phyloP scores from a whole-genome alignment of 441 rosid species.

The Populus tomentosa region DNA sequence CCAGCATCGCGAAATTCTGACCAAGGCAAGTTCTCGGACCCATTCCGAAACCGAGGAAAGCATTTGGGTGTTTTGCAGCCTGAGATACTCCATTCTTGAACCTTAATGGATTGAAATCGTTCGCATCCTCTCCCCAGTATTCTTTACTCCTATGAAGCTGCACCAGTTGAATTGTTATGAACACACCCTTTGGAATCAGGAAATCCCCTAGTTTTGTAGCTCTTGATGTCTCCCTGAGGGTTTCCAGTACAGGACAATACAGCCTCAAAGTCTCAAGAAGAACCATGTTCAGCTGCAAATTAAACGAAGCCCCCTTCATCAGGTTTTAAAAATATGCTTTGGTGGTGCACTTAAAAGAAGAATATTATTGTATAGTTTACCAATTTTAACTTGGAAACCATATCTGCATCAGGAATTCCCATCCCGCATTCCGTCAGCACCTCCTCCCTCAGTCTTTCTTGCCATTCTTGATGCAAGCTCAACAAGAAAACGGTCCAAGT shows the following conservation, averaged over 20 bases:
- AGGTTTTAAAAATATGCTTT: too few species aligned
- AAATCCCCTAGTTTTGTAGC: conserved; percentile 33
- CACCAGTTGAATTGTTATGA: conserved; percentile 11
- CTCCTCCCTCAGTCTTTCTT: conserved; percentile 42
- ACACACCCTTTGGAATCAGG: conserved; percentile 35
- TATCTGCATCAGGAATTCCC: conserved; percentile 32
- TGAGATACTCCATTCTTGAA: conserved; percentile 37
- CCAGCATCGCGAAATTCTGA: conserved; percentile 47
- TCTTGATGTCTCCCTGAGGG: conserved; percentile 20
- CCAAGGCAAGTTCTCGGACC: conserved; percentile 58
- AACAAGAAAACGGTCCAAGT: conserved; percentile 47
- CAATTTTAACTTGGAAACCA: conserved; percentile 39
- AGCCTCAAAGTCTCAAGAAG: conserved; percentile 49
- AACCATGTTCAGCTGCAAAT: conserved; percentile 46
- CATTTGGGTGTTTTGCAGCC: conserved; percentile 36
- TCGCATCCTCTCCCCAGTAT: conserved; percentile 51
- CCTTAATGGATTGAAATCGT: conserved; percentile 46
- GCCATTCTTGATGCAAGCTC: conserved; percentile 49
- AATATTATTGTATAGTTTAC: conserved; percentile 15
- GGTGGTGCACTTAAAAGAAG: background rate
- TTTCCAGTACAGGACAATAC: conserved; percentile 29
- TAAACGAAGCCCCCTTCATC: background rate
- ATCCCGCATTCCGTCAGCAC: conserved; percentile 33
- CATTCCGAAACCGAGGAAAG: conserved; percentile 35
- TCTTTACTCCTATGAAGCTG: conserved; percentile 36